Evolutionary conservation across 2,329 filamentous ascomycete species (phyloP).

Genomic region (Rutstroemia sp.): DNA sequence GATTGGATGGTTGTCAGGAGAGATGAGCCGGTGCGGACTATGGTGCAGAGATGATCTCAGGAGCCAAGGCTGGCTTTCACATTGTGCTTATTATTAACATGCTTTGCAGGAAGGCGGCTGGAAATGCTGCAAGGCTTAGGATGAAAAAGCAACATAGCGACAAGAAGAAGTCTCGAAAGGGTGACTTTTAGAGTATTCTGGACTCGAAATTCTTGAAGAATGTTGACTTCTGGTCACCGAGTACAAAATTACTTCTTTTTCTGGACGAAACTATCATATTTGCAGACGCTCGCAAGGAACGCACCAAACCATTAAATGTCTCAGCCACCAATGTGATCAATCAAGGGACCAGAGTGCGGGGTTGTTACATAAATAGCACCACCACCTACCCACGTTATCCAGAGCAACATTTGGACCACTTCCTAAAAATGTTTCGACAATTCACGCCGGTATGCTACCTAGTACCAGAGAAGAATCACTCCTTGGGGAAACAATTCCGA

Average conservation of each 20-base stretch:
- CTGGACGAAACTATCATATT: background rate
- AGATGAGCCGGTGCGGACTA: background rate
- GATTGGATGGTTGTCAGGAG: background rate
- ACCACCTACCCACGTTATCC: background rate
- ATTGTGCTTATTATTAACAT: slow-evolving; percentile 7
- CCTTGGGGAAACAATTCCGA: no score
- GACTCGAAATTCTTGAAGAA: background rate
- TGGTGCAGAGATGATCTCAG: background rate
- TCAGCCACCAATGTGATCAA: background rate
- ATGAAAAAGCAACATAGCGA: slow-evolving; percentile 29
- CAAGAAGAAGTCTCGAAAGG: slow-evolving; percentile 25
- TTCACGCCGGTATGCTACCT: background rate
- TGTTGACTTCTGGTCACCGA: background rate
- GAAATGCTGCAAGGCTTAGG: slow-evolving; percentile 24
- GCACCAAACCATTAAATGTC: background rate
- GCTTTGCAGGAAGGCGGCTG: slow-evolving; percentile 22
- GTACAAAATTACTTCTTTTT: background rate
- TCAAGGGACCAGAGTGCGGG: background rate
- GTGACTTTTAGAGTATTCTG: background rate
- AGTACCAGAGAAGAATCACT: background rate
- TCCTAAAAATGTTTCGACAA: background rate
- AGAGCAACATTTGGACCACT: background rate
- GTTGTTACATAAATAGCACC: background rate
- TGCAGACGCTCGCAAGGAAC: background rate
- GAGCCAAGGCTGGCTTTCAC: background rate